These are phyloP conservation scores for Aquilaria yunnanensis DNA, from an alignment of 345 rosid species.

Conservation along the genomic window DNA sequence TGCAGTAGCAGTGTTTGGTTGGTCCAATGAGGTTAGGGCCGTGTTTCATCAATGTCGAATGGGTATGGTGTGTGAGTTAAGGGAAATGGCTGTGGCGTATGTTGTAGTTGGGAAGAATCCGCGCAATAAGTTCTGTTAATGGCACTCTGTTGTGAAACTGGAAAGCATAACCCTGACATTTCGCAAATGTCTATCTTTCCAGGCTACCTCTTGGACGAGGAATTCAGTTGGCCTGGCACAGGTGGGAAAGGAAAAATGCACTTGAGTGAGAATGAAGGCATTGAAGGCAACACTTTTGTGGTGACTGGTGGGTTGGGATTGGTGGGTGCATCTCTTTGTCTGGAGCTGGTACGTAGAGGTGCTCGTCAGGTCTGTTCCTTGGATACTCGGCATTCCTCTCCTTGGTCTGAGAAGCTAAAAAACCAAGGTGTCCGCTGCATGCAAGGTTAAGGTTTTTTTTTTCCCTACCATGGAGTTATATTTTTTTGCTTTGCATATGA, in stretches of 20 bases:
- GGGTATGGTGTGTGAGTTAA: no score
- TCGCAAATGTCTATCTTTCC: no score
- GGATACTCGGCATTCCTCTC: conserved; percentile 59
- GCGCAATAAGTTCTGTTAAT: no score
- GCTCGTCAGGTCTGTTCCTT: conserved; percentile 80
- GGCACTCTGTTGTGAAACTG: no score
- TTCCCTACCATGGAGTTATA: no score
- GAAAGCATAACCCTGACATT: no score
- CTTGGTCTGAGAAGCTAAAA: conserved; percentile 58
- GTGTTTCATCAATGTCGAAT: no score
- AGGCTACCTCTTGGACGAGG: background rate
- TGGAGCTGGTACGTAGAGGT: conserved; percentile 76
- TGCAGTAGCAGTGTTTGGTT: no score
- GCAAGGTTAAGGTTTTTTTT: conserved; percentile 38
- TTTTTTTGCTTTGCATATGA: background rate
- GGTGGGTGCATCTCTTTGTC: conserved; percentile 83
- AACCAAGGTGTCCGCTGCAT: conserved; percentile 52
- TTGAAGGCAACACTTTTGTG: conserved; percentile 65
- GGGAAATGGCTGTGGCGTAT: no score
- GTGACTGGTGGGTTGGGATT: conserved; percentile 85
- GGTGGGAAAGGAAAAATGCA: conserved; percentile 36
- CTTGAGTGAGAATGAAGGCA: conserved; percentile 90
- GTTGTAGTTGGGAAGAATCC: no score
- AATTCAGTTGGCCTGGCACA: no score
- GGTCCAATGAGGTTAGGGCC: no score